phyloP scores from a whole-genome alignment of 2,329 filamentous ascomycete genomes.

The Pyricularia sp. region DNA sequence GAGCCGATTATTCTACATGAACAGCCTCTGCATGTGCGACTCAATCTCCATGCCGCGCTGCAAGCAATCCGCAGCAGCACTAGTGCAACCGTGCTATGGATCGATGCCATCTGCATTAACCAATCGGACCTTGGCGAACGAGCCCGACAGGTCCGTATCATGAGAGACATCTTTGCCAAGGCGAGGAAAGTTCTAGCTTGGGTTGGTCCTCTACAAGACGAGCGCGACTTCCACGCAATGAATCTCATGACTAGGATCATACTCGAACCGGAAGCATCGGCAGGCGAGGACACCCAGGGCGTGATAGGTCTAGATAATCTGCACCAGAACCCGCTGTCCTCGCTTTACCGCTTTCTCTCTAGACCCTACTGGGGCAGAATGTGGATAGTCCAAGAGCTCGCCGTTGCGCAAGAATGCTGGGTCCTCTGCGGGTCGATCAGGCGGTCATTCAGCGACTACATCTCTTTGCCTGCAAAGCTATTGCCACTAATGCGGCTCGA shows the following conservation, averaged over 20 bases:
- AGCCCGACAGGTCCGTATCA: conserved; percentile 9
- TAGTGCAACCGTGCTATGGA: conserved; percentile 11
- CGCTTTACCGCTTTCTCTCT: background rate
- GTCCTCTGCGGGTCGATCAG: background rate
- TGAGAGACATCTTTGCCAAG: conserved; percentile 11
- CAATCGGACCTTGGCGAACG: conserved; percentile 9
- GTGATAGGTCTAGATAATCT: background rate
- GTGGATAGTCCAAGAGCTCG: background rate
- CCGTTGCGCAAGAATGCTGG: background rate
- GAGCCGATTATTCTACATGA: background rate
- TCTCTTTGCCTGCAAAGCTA: background rate
- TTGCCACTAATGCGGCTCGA: background rate
- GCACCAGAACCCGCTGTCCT: background rate
- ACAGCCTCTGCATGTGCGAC: background rate
- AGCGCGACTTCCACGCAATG: background rate
- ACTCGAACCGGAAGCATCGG: background rate
- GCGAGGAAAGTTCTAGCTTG: conserved; percentile 10
- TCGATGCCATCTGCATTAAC: conserved; percentile 22
- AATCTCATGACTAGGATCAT: background rate
- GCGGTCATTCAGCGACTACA: background rate
- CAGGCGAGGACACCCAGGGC: background rate
- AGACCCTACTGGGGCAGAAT: background rate
- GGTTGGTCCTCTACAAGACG: conserved; percentile 5
- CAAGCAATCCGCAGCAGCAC: background rate
- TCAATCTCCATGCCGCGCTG: background rate